A percentile compares a stretch with the other conserved stretches of the same genome.
phyloP scores from a whole-genome alignment of 257 asterid genomes.

The Paraleonurus japonicus region DNA sequence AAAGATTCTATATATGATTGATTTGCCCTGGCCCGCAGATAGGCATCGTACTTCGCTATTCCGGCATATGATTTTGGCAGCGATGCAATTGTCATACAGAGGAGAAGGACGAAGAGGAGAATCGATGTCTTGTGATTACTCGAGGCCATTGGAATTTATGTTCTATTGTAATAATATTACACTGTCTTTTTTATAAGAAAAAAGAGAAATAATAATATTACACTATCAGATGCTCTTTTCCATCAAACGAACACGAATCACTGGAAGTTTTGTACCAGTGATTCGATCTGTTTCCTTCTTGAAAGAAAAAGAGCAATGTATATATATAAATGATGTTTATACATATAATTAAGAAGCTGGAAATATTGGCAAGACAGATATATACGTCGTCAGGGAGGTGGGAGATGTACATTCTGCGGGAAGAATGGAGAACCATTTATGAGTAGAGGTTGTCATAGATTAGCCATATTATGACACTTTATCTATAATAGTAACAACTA shows the following conservation, averaged over 20 bases:
- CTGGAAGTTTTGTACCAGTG: constrained; percentile 31
- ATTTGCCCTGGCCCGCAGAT: constrained; percentile 40
- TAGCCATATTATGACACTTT: background rate
- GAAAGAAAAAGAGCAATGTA: background rate
- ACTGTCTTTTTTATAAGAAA: too few relatives aligned
- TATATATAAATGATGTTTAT: background rate
- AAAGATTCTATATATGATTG: constrained; percentile 46
- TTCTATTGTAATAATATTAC: background rate
- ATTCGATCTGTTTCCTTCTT: constrained; percentile 20
- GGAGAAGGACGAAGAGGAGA: constrained; percentile 16
- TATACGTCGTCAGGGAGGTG: background rate
- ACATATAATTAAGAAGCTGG: background rate
- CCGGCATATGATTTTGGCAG: constrained; percentile 36
- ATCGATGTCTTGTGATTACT: constrained; percentile 12
- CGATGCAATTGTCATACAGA: constrained; percentile 20
- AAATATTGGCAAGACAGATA: background rate
- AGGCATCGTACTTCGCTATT: constrained; percentile 51
- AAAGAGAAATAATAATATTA: background rate
- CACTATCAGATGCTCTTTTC: background rate
- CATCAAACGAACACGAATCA: constrained; percentile 25
- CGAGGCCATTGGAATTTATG: constrained; percentile 17
- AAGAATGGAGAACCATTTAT: constrained; percentile 36
- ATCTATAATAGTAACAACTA: background rate
- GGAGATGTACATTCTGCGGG: constrained; percentile 12
- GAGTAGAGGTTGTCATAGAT: constrained; percentile 4